Conservation (phyloP, 768 basidiomycete species). For the Mycena leptocephala region DNA sequence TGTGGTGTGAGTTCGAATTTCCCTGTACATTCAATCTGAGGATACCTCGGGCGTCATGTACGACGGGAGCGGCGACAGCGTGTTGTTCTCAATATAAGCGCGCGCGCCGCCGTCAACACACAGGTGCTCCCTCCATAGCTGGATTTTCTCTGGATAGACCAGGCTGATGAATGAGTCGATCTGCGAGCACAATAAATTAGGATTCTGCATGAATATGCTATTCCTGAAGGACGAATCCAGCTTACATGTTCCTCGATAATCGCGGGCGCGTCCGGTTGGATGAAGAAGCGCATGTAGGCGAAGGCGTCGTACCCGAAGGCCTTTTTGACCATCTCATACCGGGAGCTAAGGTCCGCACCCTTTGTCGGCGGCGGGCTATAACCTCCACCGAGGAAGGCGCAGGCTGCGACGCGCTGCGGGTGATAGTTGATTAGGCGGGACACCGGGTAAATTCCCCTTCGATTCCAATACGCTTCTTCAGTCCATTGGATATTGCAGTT, state of each 20-base stretch:
- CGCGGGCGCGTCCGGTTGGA: slow-evolving; percentile 48
- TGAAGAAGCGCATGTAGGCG: too few species aligned
- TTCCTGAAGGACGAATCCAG: slow-evolving; percentile 59
- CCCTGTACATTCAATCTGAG: background rate
- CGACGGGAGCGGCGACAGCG: background rate
- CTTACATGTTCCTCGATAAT: slow-evolving; percentile 59
- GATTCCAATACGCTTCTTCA: background rate
- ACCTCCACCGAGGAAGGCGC: slow-evolving; percentile 56
- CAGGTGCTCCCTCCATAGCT: too few species aligned
- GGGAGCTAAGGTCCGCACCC: background rate
- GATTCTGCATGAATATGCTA: slow-evolving; percentile 47
- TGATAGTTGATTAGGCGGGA: slow-evolving; percentile 54
- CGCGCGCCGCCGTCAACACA: background rate
- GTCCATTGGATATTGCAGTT: background rate
- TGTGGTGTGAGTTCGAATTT: background rate
- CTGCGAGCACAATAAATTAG: slow-evolving; percentile 10
- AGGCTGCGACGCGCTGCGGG: slow-evolving; percentile 58
- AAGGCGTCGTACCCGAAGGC: slow-evolving; percentile 4
- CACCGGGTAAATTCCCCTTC: slow-evolving; percentile 58
- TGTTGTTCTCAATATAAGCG: background rate
- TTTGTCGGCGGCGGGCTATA: slow-evolving; percentile 44
- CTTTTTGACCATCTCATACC: slow-evolving; percentile 15
- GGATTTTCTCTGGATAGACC: too few species aligned
- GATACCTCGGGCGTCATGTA: background rate
- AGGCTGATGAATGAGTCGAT: too few species aligned